Base-by-base conservation (phyloP, 2,329 filamentous ascomycete species). In the Orbilia ellipsospora region DNA sequence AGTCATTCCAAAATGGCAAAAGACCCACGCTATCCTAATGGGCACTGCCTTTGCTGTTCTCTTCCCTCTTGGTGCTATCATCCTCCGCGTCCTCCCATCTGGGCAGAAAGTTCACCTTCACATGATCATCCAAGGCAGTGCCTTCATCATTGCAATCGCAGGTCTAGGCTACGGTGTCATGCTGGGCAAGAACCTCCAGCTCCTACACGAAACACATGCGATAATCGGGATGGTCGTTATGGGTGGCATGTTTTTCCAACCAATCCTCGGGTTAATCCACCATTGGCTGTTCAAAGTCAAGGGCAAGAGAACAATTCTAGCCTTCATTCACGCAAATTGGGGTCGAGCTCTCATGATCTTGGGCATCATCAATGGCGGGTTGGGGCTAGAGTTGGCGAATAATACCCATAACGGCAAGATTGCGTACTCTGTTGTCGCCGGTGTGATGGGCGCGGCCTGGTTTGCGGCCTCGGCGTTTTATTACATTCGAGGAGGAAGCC, bases 361-460 rank as follows among this genome's bases (percentile, higher is more conserved):
- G 1, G 89, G 87, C 26, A 83, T 90, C 55, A 80, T 90, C 78
- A 90, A 90, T 78, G 89, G 89, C 69, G 89, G 88, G 0, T 80
- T 90, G 2, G 89, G 89, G 3, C 82, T 91, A 28, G 76, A 85
- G 77, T 82, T 89, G 15, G 83, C 86, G 0, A 77, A 78, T 15
- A 83, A 84, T 0, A 77, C 81, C 0, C 81, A 76, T 1, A 79
- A 80, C 10, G 85, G 85, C 52, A 80, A 86, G 62, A 84, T 87
- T 56, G 86, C 85, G 0, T 90, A 90, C 80, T 81, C 84, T 0
- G 85, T 89, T 4, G 81, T 90, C 26, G 84, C 87, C 0, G 87
- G 82, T 7, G 78, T 89, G 8, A 79, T 87, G 20, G 84, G 83
- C 48, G 48, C 42, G 18, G 57, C 59, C 1, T 74, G 70, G 70